These are phyloP conservation scores for Malassezia arunalokei DNA, from an alignment of 1,284 basidiomycete genomes.

Conservation along the genomic window DNA sequence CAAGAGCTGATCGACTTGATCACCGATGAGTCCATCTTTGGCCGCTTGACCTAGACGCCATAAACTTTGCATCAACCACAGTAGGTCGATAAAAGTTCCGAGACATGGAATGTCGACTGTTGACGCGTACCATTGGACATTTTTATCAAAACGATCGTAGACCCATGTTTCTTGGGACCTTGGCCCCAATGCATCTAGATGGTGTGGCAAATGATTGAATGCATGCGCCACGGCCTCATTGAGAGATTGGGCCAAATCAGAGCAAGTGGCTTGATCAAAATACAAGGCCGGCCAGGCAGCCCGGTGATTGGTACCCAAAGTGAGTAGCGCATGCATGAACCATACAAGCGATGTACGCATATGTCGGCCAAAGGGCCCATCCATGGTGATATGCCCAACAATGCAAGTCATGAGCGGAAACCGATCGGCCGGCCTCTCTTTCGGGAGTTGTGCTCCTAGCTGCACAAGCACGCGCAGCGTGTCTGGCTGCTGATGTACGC, in stretches of 20 bases:
- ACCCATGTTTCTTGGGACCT: not conserved
- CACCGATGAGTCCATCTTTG: not conserved
- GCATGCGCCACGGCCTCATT: not conserved
- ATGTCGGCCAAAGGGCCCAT: not conserved
- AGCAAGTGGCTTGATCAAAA: not conserved
- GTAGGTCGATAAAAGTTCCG: not conserved
- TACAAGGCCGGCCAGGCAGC: not conserved
- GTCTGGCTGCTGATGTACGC: not conserved
- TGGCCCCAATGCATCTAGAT: not conserved
- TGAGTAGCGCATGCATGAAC: not conserved
- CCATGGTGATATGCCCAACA: not conserved
- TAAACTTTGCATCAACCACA: not conserved
- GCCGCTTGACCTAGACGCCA: not conserved
- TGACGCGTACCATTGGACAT: not conserved
- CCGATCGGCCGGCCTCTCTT: not conserved
- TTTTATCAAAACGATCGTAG: not conserved
- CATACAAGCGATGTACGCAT: not conserved
- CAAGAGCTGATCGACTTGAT: not conserved
- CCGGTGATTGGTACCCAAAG: not conserved
- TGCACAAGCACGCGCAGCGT: not conserved
- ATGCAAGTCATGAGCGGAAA: not conserved
- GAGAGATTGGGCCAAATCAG: not conserved
- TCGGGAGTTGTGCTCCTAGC: not conserved
- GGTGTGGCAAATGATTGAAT: not conserved
- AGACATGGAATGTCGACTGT: not conserved